Percentiles rank a stretch among this genome's conserved stretches.
Evolutionary conservation across 1,284 basidiomycete species (phyloP).

Genomic region (Ceratorhiza oryzae-sativae): DNA sequence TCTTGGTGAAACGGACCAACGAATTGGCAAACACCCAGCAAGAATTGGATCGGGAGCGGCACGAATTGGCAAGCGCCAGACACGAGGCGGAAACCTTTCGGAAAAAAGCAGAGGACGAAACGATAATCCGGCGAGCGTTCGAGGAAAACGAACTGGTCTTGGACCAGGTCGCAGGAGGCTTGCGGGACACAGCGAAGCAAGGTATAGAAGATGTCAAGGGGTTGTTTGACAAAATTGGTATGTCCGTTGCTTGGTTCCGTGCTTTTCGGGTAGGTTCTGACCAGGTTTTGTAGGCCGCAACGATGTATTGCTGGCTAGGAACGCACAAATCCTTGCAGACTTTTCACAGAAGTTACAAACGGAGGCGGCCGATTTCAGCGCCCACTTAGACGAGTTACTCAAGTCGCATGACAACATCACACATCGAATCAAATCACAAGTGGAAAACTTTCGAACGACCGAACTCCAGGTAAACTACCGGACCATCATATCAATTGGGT

Average conservation of each 20-base stretch:
- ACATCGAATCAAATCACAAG: slow-evolving; percentile 61
- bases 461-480: slow-evolving; percentile 56
- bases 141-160: slow-evolving; percentile 75
- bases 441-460: slow-evolving; percentile 63
- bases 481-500: slow-evolving; percentile 37
- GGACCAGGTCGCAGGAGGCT: slow-evolving; percentile 70
- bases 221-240: slow-evolving; percentile 85
- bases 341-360: slow-evolving; percentile 67
- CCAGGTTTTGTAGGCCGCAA: slow-evolving; percentile 70
- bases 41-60: slow-evolving; percentile 63
- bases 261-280: neutral
- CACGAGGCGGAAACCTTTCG: slow-evolving; percentile 64
- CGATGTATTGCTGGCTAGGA: slow-evolving; percentile 67
- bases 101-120: slow-evolving; percentile 75
- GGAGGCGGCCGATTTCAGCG: slow-evolving; percentile 61
- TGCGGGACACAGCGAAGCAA: slow-evolving; percentile 72
- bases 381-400: slow-evolving; percentile 68
- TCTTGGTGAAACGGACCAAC: slow-evolving; percentile 75
- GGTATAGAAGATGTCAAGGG: slow-evolving; percentile 75
- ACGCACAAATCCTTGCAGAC: slow-evolving; percentile 67
- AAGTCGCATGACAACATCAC: slow-evolving; percentile 63
- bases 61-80: slow-evolving; percentile 61
- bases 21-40: slow-evolving; percentile 74
- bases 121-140: slow-evolving; percentile 76
- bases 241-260: slow-evolving; percentile 46